Evolutionary conservation across 2,329 filamentous ascomycete species (phyloP), one percentile per base, ranked within the genome.

Genomic region (Anthostomella pinea): DNA sequence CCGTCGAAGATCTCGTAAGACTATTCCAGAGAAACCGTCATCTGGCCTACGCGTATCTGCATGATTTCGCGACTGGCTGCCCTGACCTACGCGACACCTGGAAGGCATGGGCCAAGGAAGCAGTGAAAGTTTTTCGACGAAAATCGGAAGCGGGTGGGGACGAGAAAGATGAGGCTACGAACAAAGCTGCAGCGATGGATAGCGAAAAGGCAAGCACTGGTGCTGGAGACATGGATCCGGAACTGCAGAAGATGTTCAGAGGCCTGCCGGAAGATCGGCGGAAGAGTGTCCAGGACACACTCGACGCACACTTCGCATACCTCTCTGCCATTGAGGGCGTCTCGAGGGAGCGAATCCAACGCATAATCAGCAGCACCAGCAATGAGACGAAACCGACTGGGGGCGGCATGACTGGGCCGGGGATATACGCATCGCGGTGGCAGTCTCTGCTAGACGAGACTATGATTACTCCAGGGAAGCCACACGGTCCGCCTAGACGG

Each of bases 341-440:
- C 2, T 86, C 83, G 0, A 60, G 59, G 2, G 52, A 60, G 0
- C 74, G 77, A 2, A 72, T 85, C 41, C 73, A 79, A 35, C 60
- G 63, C 1, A 72, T 87, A 16, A 67, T 87, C 28, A 67, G 70
- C 35, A 53, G 53, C 2, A 43, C 38, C 35, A 21, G 47, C 33
- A 26, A 45, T 13, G 32, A 38, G 25, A 33, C 37, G 29, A 28
- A 33, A 21, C 19, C 24, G 8, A 28, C 16, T 5, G 30, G 24
- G 3, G 33, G 39, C 5, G 43, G 65, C 22, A 73, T 73, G 35
- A 70, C 69, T 16, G 85, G 84, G 0, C 85, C 86, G 0, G 86
- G 86, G 2, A 76, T 84, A 30, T 90, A 85, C 54, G 73, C 89
- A 16, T 71, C 77, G 2, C 73, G 79, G 32, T 90, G 86, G 85